Percentiles rank a stretch among this genome's conserved stretches.
These are phyloP conservation scores for Neocucurbitaria cava DNA, from an alignment of 2,329 filamentous ascomycete genomes.

Conservation along the genomic window DNA sequence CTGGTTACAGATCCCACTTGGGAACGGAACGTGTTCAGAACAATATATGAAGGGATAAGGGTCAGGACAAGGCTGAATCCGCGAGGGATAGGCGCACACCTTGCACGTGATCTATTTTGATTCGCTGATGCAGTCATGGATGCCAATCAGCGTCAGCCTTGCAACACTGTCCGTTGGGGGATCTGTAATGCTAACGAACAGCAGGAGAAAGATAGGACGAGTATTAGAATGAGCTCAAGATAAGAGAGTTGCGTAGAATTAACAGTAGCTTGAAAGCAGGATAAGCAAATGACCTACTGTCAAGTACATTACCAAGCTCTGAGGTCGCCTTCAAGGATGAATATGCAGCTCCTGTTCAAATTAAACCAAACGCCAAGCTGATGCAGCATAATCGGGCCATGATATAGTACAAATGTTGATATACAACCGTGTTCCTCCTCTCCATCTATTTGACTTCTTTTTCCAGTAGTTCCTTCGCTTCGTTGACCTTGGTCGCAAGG, in stretches of 20 bases:
- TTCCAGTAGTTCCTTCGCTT: constrained; percentile 95
- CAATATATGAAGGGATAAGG: no score
- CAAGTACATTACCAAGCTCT: background rate
- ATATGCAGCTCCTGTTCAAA: background rate
- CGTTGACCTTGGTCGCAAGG: constrained; percentile 96
- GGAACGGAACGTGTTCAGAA: no score
- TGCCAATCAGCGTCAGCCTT: no score
- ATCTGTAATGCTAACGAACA: background rate
- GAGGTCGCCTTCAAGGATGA: background rate
- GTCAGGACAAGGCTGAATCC: no score
- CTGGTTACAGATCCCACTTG: no score
- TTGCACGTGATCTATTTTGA: no score
- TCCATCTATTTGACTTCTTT: constrained; percentile 59
- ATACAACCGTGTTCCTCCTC: constrained; percentile 12
- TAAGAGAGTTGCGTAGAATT: background rate
- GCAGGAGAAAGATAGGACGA: background rate
- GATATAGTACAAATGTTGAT: constrained; percentile 32
- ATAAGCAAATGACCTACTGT: background rate
- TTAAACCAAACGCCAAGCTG: constrained; percentile 29
- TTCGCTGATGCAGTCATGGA: no score
- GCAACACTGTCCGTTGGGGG: no score
- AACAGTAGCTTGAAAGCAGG: background rate
- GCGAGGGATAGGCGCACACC: no score
- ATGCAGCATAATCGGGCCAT: constrained; percentile 25
- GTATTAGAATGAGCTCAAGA: background rate